A percentile compares a stretch with the other conserved stretches of the same genome.
Evolutionary conservation across 768 basidiomycete genomes (phyloP).

Genomic region (Auricularia sp.): DNA sequence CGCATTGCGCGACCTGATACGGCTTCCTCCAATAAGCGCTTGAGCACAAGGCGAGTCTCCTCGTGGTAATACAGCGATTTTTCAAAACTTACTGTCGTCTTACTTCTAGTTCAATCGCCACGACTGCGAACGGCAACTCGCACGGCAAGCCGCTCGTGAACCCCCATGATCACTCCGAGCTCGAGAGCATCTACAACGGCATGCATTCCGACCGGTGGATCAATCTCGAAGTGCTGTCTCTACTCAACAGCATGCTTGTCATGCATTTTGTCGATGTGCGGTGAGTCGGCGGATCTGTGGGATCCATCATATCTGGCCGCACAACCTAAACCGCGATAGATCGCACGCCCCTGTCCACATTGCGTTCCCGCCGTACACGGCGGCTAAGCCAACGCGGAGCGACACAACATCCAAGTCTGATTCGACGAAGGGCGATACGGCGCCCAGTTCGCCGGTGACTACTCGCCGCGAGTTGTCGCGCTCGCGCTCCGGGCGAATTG

Average conservation of each 20-base stretch:
- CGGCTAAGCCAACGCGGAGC: background rate
- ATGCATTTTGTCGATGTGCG: slow-evolving; percentile 51
- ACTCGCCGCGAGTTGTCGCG: slow-evolving; percentile 23
- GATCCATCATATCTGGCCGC: background rate
- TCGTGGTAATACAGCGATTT: background rate
- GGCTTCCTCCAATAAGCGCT: background rate
- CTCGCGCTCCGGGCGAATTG: slow-evolving; percentile 14
- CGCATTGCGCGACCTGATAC: background rate
- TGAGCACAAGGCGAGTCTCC: background rate
- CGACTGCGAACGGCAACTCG: slow-evolving; percentile 2
- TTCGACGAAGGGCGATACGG: background rate
- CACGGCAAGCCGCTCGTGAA: slow-evolving; percentile 27
- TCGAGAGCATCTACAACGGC: slow-evolving; percentile 55
- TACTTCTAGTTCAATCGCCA: background rate
- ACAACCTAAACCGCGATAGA: background rate
- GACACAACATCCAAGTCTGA: background rate
- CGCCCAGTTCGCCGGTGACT: background rate
- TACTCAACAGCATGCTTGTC: slow-evolving; percentile 46
- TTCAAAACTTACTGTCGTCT: background rate
- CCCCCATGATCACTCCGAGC: slow-evolving; percentile 55
- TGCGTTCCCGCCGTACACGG: slow-evolving; percentile 42
- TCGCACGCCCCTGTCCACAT: slow-evolving; percentile 51
- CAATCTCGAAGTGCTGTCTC: slow-evolving; percentile 51
- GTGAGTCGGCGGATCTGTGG: slow-evolving; percentile 2
- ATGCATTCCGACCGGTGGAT: slow-evolving; percentile 62